Evolutionary conservation across 1,284 basidiomycete species (phyloP), one percentile per base, ranked within the genome.

Genomic region (Boletus mariae): DNA sequence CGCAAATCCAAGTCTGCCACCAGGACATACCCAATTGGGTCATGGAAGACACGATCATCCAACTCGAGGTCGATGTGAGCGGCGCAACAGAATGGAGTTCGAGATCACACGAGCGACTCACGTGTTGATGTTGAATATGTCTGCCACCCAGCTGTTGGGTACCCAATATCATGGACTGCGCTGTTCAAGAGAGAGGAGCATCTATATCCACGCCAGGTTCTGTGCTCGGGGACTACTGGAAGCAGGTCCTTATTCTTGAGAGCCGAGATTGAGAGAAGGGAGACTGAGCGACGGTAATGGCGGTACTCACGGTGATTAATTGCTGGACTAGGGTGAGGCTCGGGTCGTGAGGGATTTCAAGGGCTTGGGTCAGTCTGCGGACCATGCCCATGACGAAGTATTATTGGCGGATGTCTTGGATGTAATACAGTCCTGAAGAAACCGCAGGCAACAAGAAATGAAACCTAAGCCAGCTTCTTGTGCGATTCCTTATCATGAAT

Each of bases 1-100:
- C 86, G 61, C 84, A 83, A 38, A 89, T 75, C 86, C 85, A 89
- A 11, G 87, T 84, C 66, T 90, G 87, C 87, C 87, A 92, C 88
- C 88, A 92, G 0, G 82, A 85, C 25, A 92, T 75, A 3, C 87
- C 87, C 10, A 84, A 72, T 52, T 84, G 80, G 42, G 87, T 82
- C 86, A 91, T 89, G 6, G 85, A 85, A 15, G 84, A 85, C 0
- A 78, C 83, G 57, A 87, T 87, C 83, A 85, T 84, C 84, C 83
- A 87, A 57, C 84, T 86, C 53, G 47, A 57, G 26, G 35, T 40
- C 9, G 13, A 49, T 28, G 49, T 54, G 23, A 46, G 23, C 26
- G 40, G 40, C 17, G 12, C 13, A 26, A 34, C 20, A 25, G 17
- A 26, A 10, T 32, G 51, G 41, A 29, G 9, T 41, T 40, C 29